A percentile compares a stretch with the other conserved stretches of the same genome.
Evolutionary conservation across 2,329 filamentous ascomycete genomes (phyloP).

Genomic region (Fusarium falciforme): DNA sequence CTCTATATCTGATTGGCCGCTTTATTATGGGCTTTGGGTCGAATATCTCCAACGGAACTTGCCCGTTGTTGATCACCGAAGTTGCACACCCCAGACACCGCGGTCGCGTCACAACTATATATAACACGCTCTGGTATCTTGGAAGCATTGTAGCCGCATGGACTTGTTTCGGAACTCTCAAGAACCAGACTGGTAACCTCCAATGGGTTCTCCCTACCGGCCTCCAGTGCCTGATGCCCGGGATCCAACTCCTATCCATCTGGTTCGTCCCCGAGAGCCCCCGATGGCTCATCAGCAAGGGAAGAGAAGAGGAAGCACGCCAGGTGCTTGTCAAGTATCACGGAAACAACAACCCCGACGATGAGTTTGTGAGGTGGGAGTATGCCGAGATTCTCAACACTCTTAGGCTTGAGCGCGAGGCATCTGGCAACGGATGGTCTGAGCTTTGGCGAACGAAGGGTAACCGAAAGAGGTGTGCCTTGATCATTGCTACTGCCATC

Average conservation of each 20-base stretch:
- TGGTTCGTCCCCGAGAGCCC: slow-evolving; percentile 37
- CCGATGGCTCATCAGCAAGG: slow-evolving; percentile 39
- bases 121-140: slow-evolving; percentile 42
- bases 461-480: slow-evolving; percentile 34
- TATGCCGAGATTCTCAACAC: slow-evolving; percentile 38
- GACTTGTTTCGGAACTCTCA: slow-evolving; percentile 34
- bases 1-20: slow-evolving; percentile 34
- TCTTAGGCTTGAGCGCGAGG: slow-evolving; percentile 30
- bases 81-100: slow-evolving; percentile 37
- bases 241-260: slow-evolving; percentile 34
- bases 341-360: slow-evolving; percentile 24
- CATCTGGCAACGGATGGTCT: slow-evolving; percentile 21
- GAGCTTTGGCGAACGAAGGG: slow-evolving; percentile 36
- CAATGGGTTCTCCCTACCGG: slow-evolving; percentile 40
- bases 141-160: slow-evolving; percentile 39
- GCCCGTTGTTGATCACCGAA: slow-evolving; percentile 41
- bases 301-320: slow-evolving; percentile 32
- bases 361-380: slow-evolving; percentile 36
- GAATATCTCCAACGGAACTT: slow-evolving; percentile 40
- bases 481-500: slow-evolving; percentile 39
- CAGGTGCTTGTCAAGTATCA: slow-evolving; percentile 39
- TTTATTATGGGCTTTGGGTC: slow-evolving; percentile 41
- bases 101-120: slow-evolving; percentile 38
- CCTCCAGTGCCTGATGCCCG: slow-evolving; percentile 38
- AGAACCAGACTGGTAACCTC: slow-evolving; percentile 23